Evolutionary conservation across 768 basidiomycete species (phyloP).

Genomic region (Phanerochaete sordida): DNA sequence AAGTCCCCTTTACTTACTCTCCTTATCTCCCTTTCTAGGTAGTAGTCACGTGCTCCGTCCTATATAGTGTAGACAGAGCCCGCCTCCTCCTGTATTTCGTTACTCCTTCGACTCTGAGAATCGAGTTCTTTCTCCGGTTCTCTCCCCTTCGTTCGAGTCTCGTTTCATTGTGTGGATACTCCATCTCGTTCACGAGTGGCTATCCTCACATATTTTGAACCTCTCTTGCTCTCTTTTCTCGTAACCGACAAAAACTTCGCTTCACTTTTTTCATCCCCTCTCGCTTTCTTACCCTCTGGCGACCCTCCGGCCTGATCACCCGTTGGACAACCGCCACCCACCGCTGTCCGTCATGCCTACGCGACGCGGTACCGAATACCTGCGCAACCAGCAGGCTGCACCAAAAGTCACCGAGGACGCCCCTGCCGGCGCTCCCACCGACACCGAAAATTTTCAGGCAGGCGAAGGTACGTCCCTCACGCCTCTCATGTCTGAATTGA

Average conservation of each 20-base stretch:
- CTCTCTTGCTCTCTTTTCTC: not conserved
- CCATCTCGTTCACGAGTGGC: not conserved
- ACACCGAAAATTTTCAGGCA: not conserved
- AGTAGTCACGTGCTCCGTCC: not conserved
- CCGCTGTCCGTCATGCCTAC: not conserved
- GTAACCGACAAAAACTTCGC: not conserved
- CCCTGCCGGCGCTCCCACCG: not conserved
- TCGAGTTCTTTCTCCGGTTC: not conserved
- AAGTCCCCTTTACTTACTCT: not conserved
- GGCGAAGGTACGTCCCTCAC: not conserved
- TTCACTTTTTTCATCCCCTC: not conserved
- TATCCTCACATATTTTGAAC: not conserved
- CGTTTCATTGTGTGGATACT: not conserved
- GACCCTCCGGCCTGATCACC: not conserved
- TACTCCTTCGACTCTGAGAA: not conserved
- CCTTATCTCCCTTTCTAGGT: not conserved
- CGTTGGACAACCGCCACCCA: not conserved
- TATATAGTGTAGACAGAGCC: not conserved
- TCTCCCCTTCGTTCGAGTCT: not conserved
- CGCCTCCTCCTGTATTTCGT: not conserved
- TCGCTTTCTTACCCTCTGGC: not conserved
- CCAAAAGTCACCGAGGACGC: not conserved
- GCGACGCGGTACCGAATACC: not conserved
- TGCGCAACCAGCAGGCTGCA: not conserved
- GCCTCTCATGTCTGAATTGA: not conserved